Percentiles rank a stretch among this genome's conserved stretches.
These are phyloP conservation scores for Leishmania martiniquensis DNA, from an alignment of 208 protist genomes.

Conservation along the genomic window DNA sequence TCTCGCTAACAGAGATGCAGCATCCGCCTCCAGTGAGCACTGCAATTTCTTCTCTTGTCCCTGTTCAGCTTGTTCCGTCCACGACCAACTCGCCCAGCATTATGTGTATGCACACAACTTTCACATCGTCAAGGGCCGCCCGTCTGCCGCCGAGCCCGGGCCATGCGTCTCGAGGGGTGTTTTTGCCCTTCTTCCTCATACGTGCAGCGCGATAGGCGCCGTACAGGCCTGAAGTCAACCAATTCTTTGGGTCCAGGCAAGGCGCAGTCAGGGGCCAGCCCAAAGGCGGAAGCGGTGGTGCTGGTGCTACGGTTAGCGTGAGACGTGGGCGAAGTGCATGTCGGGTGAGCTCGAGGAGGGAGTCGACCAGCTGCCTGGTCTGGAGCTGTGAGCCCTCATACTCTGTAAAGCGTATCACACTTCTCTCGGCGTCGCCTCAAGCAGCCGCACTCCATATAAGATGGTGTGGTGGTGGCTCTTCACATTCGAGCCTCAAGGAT, in stretches of 20 bases:
- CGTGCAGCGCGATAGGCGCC: not conserved
- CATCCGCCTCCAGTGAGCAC: not conserved
- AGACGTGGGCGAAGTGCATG: not conserved
- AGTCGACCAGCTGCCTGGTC: not conserved
- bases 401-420: not conserved
- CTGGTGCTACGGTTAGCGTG: not conserved
- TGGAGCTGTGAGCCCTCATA: not conserved
- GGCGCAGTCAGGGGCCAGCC: not conserved
- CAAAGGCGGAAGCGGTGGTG: not conserved
- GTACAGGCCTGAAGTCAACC: not conserved
- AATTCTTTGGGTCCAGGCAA: not conserved
- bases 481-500: not conserved
- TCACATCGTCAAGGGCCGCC: not conserved
- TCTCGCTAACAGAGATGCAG: not conserved
- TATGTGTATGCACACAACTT: not conserved
- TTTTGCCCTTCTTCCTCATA: not conserved
- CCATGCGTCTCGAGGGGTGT: not conserved
- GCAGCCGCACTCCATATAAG: not conserved
- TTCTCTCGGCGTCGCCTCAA: not conserved
- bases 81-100: not conserved
- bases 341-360: not conserved
- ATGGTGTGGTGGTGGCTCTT: not conserved
- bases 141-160: not conserved
- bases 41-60: not conserved
- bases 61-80: not conserved